Conservation (phyloP, 768 basidiomycete species). For the Rubroboletus pulcherrimus region DNA sequence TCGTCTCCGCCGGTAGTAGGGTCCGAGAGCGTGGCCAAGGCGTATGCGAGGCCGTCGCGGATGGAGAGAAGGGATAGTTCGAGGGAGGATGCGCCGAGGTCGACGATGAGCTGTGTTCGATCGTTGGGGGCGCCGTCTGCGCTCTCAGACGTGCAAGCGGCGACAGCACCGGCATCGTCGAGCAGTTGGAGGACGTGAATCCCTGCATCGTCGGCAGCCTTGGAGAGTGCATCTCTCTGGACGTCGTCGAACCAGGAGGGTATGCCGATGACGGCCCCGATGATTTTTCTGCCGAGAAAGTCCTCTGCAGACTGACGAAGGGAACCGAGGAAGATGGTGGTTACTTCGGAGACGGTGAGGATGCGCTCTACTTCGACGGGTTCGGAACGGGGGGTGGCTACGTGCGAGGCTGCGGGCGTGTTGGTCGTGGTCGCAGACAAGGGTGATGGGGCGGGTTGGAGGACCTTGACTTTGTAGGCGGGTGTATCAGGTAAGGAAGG, state of each 20-base stretch:
- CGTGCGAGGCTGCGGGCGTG: constrained; percentile 63
- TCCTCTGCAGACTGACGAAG: constrained; percentile 85
- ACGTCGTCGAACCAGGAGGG: constrained; percentile 69
- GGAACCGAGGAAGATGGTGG: constrained; percentile 80
- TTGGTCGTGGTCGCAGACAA: constrained; percentile 51
- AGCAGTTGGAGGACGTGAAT: constrained; percentile 82
- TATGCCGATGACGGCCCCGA: constrained; percentile 80
- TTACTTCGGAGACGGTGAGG: constrained; percentile 79
- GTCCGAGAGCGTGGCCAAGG: constrained; percentile 51
- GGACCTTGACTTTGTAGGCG: constrained; percentile 80
- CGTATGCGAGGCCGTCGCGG: constrained; percentile 68
- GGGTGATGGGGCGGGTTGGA: constrained; percentile 73
- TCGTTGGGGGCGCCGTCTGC: constrained; percentile 45
- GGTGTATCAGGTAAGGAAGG: constrained; percentile 67
- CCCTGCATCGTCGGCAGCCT: constrained; percentile 77
- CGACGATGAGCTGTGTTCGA: constrained; percentile 76
- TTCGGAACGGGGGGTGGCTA: constrained; percentile 70
- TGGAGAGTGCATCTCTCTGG: constrained; percentile 67
- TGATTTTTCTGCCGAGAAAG: constrained; percentile 77
- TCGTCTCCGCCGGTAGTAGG: constrained; percentile 56
- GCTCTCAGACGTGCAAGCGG: constrained; percentile 50
- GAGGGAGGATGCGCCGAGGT: constrained; percentile 74
- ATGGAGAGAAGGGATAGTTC: constrained; percentile 67
- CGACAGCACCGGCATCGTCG: constrained; percentile 78
- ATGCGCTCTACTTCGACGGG: constrained; percentile 64